Evolutionary conservation across 257 asterid genomes (phyloP), one percentile per base, ranked within the genome.

Genomic region (Solanum dulcamara): DNA sequence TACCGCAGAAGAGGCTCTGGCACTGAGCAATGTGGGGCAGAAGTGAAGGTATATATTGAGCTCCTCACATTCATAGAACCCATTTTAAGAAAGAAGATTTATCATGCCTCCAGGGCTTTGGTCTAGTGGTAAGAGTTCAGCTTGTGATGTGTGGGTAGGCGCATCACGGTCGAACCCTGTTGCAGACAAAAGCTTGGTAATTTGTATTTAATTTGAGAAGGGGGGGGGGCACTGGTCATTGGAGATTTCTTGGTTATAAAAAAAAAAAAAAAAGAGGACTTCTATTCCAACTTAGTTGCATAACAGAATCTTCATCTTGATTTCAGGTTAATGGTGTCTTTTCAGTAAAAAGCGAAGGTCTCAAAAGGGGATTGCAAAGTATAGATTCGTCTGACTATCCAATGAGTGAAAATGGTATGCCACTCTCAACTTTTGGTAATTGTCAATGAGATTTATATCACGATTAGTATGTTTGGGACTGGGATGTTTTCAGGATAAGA

Each of bases 361-460:
- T 92, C 68, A 97, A 97, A 89, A 88, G 99, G 90, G 98, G 98
- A 64, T 88, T 94, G 93, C 99, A 93, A 70, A 94, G 95, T 81
- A 93, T 94, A 90, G 99, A 97, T 86, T 92, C 98, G 5, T 93
- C 94, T 86, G 99, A 95, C 88, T 97, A 92, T 90, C 98, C 92
- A 89, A 95, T 95, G 98, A 97, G 93, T 85, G 99, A 94, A 87
- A 92, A 89, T 89, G 93, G 99, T 97, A 93, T 89, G 75, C 6
- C 6, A 88, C 87, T 86, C 85, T 87, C 81, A n/a, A 85, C 66
- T 24, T 53, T 51, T 81, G 18, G 44, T 50, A 50, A 44, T 79
- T 46, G 40, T 13, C 44, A 9, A 9, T 18, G 46, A 48, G 83
- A 20, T 79, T 17, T 48, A 79, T 18, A 30, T 79, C 33, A 42